phyloP scores from a whole-genome alignment of 2,329 filamentous ascomycete genomes.

The Exophiala viscosa region DNA sequence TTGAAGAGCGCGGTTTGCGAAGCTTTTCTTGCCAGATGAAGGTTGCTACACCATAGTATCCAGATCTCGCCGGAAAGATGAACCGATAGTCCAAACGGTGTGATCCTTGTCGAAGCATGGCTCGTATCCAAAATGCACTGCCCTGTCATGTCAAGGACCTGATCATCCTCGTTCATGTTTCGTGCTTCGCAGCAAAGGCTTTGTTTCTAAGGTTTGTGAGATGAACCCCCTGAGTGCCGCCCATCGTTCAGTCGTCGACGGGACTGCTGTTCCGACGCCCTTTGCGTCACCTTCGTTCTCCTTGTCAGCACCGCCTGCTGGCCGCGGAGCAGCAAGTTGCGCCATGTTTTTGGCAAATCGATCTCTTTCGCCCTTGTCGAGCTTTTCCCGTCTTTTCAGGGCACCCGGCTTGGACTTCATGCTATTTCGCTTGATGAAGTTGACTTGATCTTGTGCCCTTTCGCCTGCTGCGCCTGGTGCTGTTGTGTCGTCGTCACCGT shows the following conservation, averaged over 20 bases:
- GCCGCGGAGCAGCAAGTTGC: constrained; percentile 48
- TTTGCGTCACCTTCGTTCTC: constrained; percentile 10
- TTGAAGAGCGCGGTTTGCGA: too few relatives aligned
- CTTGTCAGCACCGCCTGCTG: constrained; percentile 13
- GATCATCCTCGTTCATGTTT: constrained; percentile 5
- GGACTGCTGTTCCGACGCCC: constrained; percentile 21
- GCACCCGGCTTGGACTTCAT: constrained; percentile 72
- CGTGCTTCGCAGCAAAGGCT: constrained; percentile 15
- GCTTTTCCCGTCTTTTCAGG: constrained; percentile 73
- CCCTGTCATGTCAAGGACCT: too few relatives aligned
- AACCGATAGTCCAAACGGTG: too few relatives aligned
- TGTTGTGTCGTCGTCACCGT: constrained; percentile 46
- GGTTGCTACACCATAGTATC: too few relatives aligned
- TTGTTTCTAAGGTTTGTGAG: constrained; percentile 82
- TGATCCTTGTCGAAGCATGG: too few relatives aligned
- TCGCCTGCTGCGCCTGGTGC: constrained; percentile 35
- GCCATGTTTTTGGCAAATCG: constrained; percentile 82
- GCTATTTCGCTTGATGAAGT: constrained; percentile 70
- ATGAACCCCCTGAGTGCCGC: constrained; percentile 80
- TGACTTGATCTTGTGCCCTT: constrained; percentile 46
- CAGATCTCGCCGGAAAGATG: too few relatives aligned
- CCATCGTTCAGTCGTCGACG: constrained; percentile 62
- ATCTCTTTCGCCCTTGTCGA: constrained; percentile 77
- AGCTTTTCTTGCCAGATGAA: too few relatives aligned
- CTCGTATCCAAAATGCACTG: too few relatives aligned